Base-by-base conservation (phyloP, 345 rosid species). In the Rhodamnia rubescens region DNA sequence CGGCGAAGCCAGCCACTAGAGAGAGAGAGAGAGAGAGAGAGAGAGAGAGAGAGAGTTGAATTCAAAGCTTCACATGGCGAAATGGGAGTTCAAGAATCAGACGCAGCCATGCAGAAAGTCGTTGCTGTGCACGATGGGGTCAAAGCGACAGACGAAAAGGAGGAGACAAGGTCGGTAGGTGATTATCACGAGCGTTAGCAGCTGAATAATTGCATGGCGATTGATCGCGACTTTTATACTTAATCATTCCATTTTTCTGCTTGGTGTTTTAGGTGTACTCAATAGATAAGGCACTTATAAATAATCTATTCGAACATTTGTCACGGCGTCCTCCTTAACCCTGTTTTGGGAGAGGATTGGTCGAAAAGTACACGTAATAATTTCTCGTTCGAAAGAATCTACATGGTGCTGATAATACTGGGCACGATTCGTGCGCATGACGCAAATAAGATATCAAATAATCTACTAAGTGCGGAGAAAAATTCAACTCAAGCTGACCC, bases 341-440 rank as follows among this genome's bases (percentile, higher is more conserved):
- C 3, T 4, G 50, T 36, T 36, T 36, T 36, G 40, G 40, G 40
- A 36, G 2, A 36, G 40, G 40, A 36, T 36, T 36, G 40, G 40
- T 36, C 40, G 40, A 36, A 36, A 36, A 3, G 40, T 36, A 36
- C 10, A 14, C 42, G 3, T 4, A 64, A 64, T 7, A 29, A 64
- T 64, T 29, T 10, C 11, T 15, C 5, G 18, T 61, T 2, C 11
- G 5, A 2, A 61, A 61, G 42, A 10, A 29, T 4, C 29, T 0
- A 29, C 0, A 4, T 11, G 0, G 11, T 8, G 0, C 0, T 2
- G 21, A 29, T 15, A 27, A 61, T 1, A 15, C 15, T 1, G 21
- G 7, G 7, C 18, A 59, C 9, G 20, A 27, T 4, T 36, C 40
- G 1, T 6, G 22, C 18, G 6, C n/a, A 5, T 12, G 0, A 12